Percentiles rank a stretch among this genome's conserved stretches.
Evolutionary conservation across 179 eudicot species (phyloP).

Genomic region (Heliamphora pulchella): DNA sequence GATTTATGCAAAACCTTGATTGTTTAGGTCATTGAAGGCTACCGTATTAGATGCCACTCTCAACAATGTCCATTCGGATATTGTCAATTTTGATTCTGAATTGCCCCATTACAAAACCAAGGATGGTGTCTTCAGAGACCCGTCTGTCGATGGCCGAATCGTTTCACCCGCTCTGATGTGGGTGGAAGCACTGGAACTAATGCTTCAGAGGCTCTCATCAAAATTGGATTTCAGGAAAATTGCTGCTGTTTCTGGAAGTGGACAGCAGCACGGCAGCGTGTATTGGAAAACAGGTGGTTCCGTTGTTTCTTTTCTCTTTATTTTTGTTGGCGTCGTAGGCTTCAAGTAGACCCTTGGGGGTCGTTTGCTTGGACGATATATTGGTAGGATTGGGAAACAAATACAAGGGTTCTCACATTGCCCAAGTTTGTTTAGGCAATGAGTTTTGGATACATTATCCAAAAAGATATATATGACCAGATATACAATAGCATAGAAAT

Average conservation of each 20-base stretch:
- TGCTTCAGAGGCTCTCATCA: slow-evolving; percentile 50
- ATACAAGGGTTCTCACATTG: too few relatives aligned
- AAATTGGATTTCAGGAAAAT: slow-evolving; percentile 64
- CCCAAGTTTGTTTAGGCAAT: too few relatives aligned
- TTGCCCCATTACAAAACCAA: slow-evolving; percentile 84
- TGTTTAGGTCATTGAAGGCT: slow-evolving; percentile 78
- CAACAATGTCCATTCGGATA: slow-evolving; percentile 47
- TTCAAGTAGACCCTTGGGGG: too few relatives aligned
- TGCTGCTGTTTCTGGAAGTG: slow-evolving; percentile 86
- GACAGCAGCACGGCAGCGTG: slow-evolving; percentile 96
- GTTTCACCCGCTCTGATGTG: slow-evolving; percentile 89
- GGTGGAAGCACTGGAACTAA: slow-evolving; percentile 84
- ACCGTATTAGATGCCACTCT: slow-evolving; percentile 69
- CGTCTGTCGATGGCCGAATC: slow-evolving; percentile 59
- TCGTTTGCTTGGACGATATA: too few relatives aligned
- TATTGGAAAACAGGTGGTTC: slow-evolving; percentile 81
- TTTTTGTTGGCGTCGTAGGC: too few relatives aligned
- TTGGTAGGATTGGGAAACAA: too few relatives aligned
- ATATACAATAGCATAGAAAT: too few relatives aligned
- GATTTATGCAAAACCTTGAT: slow-evolving; percentile 14
- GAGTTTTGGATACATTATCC: too few relatives aligned
- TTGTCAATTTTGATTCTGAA: slow-evolving; percentile 73
- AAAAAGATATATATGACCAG: too few relatives aligned
- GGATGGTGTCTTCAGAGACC: slow-evolving; percentile 81
- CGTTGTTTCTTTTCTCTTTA: too few relatives aligned